A percentile compares a stretch with the other conserved stretches of the same genome.
phyloP scores from a whole-genome alignment of 352 stramenopile genomes.

The Phytophthora palmivora region DNA sequence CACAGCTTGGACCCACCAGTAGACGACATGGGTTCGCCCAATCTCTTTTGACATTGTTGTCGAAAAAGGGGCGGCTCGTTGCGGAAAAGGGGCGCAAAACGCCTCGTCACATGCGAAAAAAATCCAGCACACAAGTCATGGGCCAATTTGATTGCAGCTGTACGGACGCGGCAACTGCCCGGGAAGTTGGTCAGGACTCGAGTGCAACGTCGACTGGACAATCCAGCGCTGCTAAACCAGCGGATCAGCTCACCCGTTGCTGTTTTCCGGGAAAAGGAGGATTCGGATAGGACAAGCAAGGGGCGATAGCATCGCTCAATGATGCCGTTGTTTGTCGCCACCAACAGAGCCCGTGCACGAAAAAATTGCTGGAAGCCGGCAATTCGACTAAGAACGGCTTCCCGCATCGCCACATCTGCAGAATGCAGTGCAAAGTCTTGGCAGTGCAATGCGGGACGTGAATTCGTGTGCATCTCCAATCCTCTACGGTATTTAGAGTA shows the following conservation, averaged over 20 bases:
- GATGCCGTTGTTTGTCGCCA: constrained; percentile 2
- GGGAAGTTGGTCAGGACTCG: constrained; percentile 5
- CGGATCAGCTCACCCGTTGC: constrained; percentile 1
- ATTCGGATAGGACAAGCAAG: constrained; percentile 7
- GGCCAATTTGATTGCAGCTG: constrained; percentile 9
- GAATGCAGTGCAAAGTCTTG: constrained; percentile 5
- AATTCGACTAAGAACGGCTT: constrained; percentile 20
- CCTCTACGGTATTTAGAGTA: constrained; percentile 12
- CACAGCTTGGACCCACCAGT: constrained; percentile 4
- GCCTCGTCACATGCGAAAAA: constrained; percentile 38
- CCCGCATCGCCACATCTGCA: constrained; percentile 10
- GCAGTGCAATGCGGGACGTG: constrained; percentile 9
- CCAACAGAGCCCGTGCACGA: constrained; percentile 7
- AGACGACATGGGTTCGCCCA: constrained; percentile 30
- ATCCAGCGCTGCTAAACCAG: constrained; percentile 17
- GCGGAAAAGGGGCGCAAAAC: constrained; percentile 2
- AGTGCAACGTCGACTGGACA: constrained; percentile 21
- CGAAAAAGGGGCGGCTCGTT: neutral
- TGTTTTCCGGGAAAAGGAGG: no score
- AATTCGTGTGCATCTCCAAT: constrained; percentile 16
- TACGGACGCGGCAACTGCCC: constrained; percentile 16
- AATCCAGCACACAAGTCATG: constrained; percentile 27
- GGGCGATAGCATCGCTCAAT: no score
- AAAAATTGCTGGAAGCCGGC: constrained; percentile 17
- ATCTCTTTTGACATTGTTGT: constrained; percentile 28